phyloP scores from a whole-genome alignment of 306 rosid genomes.

The Begonia fuchsioides region DNA sequence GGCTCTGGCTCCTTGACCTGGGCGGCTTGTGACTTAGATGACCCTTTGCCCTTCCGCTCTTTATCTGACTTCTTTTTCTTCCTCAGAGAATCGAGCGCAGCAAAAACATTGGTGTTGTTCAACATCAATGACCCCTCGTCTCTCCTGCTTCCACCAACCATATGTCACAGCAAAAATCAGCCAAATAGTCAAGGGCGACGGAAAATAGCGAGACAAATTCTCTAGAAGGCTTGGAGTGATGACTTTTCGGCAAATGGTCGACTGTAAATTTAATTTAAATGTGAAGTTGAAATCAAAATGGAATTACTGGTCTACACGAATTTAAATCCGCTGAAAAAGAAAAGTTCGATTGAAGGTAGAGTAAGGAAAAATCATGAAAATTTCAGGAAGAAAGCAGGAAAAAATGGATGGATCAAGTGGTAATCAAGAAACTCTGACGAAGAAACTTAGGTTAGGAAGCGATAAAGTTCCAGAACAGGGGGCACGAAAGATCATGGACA shows the following conservation, averaged over 20 bases:
- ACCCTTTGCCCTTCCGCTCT: conserved; percentile 51
- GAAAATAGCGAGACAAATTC: not conserved
- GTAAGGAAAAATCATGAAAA: not conserved
- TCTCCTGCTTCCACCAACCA: conserved; percentile 85
- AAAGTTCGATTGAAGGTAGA: too few relatives aligned
- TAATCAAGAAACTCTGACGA: conserved; percentile 1
- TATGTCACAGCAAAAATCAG: conserved; percentile 9
- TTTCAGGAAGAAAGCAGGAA: not conserved
- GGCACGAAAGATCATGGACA: too few relatives aligned
- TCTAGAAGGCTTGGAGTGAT: not conserved
- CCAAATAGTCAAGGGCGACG: too few relatives aligned
- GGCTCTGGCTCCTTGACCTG: conserved; percentile 42
- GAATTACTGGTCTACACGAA: not conserved
- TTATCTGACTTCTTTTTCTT: conserved; percentile 91
- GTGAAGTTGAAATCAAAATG: not conserved
- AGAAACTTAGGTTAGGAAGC: conserved; percentile 7
- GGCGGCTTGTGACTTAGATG: conserved; percentile 30
- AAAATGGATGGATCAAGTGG: conserved; percentile 19
- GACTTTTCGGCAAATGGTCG: too few relatives aligned
- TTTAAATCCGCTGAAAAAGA: too few relatives aligned
- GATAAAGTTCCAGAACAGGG: not conserved
- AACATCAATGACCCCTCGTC: conserved; percentile 72
- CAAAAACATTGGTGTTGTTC: conserved; percentile 72
- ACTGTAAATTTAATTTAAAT: too few relatives aligned
- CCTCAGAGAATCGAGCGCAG: conserved; percentile 73